Base-by-base conservation (phyloP, 805 yeast species). In the Cyberlindnera mississippiensis region DNA sequence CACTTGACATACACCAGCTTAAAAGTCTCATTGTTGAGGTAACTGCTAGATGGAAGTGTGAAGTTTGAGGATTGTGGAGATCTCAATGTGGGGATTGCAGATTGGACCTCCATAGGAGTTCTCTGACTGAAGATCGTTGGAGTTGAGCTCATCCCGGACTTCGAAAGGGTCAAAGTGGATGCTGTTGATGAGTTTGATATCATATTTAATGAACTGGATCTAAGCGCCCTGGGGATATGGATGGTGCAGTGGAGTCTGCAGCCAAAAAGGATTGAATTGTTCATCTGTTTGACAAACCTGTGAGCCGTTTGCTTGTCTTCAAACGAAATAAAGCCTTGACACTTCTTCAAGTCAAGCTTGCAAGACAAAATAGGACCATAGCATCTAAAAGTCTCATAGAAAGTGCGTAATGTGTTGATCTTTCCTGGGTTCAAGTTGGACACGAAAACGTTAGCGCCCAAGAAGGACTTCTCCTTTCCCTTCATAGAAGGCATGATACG, bases 401-500 rank as follows among this genome's bases (percentile, higher is more conserved):
- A 75, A 6, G 53, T 59, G 37, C 71, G 65, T 19, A 75, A 68
- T 0, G 79, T 66, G 29, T 70, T 49, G 11, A 51, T 45, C 20
- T 39, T 33, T 6, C 28, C 33, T 1, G 49, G 39, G 22, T 63
- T 53, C 32, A 76, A 57, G 39, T 73, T 71, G 5, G 77, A 64
- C 41, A 76, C 61, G 42, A 73, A 73, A 0, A 76, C 71, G 46
- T 76, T 76, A 1, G 77, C 69, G 1, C 80, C 80, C 30, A 72
- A 53, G 36, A 52, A 53, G 3, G 35, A 17, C 38, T 57, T 59
- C 32, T 67, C 71, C 45, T 64, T 66, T 35, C 75, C 73, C 49
- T 78, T 68, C 38, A 75, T 46, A 0, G 80, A 74, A 4, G 76
- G 78, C 80, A 76, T 74, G 17, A 77, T 75, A 52, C 80, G 63